phyloP scores from a whole-genome alignment of 2,329 filamentous ascomycete species.

The Botryotinia globosa region DNA sequence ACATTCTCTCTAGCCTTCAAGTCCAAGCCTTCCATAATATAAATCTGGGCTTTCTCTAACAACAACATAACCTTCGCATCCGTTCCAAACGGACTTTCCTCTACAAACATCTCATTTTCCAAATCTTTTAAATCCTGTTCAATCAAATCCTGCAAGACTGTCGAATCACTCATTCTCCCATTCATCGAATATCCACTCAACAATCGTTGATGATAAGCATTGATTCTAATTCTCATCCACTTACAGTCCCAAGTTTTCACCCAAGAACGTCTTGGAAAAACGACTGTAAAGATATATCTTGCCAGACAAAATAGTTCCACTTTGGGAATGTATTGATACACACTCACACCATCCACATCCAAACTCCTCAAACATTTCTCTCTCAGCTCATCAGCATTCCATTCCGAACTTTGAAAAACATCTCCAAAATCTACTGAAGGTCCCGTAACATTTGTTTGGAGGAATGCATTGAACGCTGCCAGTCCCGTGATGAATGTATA shows the following conservation, averaged over 20 bases:
- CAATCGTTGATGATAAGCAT: conserved; percentile 69
- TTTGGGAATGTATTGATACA: conserved; percentile 79
- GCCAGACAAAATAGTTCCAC: conserved; percentile 82
- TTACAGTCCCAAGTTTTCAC: conserved; percentile 33
- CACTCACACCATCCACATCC: conserved; percentile 78
- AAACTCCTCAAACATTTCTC: conserved; percentile 65
- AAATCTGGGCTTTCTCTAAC: conserved; percentile 77
- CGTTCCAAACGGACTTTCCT: conserved; percentile 41
- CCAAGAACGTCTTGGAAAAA: conserved; percentile 34
- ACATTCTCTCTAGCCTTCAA: conserved; percentile 70
- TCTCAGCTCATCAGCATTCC: conserved; percentile 35
- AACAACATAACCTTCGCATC: conserved; percentile 67
- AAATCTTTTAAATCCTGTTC: conserved; percentile 55
- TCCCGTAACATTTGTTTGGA: conserved; percentile 86
- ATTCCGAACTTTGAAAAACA: conserved; percentile 38
- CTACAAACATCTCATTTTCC: conserved; percentile 44
- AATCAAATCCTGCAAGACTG: conserved; percentile 57
- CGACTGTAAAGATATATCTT: conserved; percentile 46
- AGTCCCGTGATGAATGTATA: conserved; percentile 50
- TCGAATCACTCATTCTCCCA: conserved; percentile 50
- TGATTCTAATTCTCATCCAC: conserved; percentile 61
- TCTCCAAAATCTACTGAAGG: conserved; percentile 63
- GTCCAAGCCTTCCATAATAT: conserved; percentile 81
- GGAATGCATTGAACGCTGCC: conserved; percentile 71
- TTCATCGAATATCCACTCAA: conserved; percentile 41